Evolutionary conservation across 2,329 filamentous ascomycete species (phyloP), one percentile per base, ranked within the genome.

Genomic region (Talaromyces sp.): DNA sequence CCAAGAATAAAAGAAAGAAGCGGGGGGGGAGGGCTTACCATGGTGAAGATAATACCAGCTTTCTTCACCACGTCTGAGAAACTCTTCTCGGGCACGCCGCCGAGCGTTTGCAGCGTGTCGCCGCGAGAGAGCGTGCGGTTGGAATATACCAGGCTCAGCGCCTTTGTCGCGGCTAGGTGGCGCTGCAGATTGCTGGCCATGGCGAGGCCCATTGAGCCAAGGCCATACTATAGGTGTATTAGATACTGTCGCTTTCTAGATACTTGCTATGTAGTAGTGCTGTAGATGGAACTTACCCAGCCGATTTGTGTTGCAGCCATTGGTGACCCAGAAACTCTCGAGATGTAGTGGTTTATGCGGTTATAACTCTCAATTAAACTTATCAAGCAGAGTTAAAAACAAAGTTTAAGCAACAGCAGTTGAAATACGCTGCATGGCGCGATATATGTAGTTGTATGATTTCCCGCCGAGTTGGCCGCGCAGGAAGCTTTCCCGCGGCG

Each of bases 141-240:
- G 15, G 74, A 72, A 62, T 74, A 79, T 17, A 77, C 60, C 36
- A 78, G 68, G 32, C 66, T 68, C 51, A 70, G 59, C 13, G 69
- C 69, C 27, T 70, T 72, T 58, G 72, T 72, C 36, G 70, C 57
- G 11, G 67, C 69, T 1, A 79, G 68, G 60, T 78, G 75, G 22
- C 70, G 72, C 68, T 79, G 76, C 8, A 79, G 71, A 59, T 79
- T 79, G 53, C 68, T 70, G 59, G 77, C 76, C 77, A 79, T 79
- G 65, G 73, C 74, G 17, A 76, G 73, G 63, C 77, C 77, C 77
- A 79, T 79, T 36, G 77, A 79, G 44, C 77, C 77, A 57, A 79
- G 75, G 63, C 77, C 77, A 67, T 75, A 75, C 73, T 75, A 42
- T 9, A 39, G 11, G 6, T 15, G 25, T 15, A 11, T 8, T 32